phyloP scores from a whole-genome alignment of 805 yeast species.

The Ogataea nitratoaversa region DNA sequence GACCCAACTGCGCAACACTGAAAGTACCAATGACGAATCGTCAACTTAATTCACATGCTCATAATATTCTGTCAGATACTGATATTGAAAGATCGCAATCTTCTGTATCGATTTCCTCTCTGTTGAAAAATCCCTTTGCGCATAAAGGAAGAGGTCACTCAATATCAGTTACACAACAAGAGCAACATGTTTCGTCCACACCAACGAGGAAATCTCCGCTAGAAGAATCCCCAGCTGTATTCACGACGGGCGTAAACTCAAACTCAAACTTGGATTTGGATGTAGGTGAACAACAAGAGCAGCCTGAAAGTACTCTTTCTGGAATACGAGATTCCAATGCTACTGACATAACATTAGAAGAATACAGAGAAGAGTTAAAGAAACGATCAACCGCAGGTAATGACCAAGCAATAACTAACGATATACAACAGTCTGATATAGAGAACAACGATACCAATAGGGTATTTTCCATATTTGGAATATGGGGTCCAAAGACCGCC shows the following conservation, averaged over 20 bases:
- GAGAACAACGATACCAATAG: background rate
- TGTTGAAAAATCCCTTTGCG: conserved; percentile 18
- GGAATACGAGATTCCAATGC: background rate
- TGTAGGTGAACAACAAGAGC: background rate
- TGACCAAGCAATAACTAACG: background rate
- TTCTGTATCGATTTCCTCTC: conserved; percentile 16
- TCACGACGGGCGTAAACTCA: background rate
- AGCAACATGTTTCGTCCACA: background rate
- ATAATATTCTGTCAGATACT: background rate
- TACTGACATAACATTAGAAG: conserved; percentile 22
- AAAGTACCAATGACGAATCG: background rate
- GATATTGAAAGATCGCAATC: conserved; percentile 17
- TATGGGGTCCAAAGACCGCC: background rate
- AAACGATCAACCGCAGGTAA: conserved; percentile 6
- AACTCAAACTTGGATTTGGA: too few species aligned
- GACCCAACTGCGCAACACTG: too few species aligned
- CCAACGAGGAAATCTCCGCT: conserved; percentile 1
- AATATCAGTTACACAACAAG: background rate
- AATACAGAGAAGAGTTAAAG: conserved; percentile 22
- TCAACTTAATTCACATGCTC: conserved; percentile 1
- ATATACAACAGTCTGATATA: background rate
- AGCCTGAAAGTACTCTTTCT: too few species aligned
- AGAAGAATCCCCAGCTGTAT: background rate
- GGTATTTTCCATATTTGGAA: conserved; percentile 1
- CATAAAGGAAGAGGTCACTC: conserved; percentile 4